Percentiles rank a stretch among this genome's conserved stretches.
These are phyloP conservation scores for Aspergillus pseudoglaucus DNA, from an alignment of 2,329 filamentous ascomycete genomes.

Conservation along the genomic window DNA sequence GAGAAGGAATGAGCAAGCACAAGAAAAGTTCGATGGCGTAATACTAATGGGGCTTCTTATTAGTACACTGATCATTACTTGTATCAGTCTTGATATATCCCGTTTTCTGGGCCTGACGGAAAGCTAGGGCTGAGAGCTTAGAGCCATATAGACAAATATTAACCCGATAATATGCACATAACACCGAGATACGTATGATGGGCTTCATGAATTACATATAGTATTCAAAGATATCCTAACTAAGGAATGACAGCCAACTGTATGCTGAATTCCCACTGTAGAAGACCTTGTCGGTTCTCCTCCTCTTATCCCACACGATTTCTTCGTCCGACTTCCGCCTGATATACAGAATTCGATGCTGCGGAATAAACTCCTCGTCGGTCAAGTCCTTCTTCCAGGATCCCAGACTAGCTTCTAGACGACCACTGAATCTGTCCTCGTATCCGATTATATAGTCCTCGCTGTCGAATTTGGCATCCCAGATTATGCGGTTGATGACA, in stretches of 20 bases:
- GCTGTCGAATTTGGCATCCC: slow-evolving; percentile 42
- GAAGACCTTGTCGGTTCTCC: slow-evolving; percentile 44
- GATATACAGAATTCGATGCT: slow-evolving; percentile 49
- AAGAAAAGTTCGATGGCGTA: not conserved
- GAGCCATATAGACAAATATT: no score
- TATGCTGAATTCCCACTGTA: slow-evolving; percentile 36
- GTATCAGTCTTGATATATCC: no score
- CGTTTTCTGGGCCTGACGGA: no score
- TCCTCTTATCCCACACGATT: slow-evolving; percentile 47
- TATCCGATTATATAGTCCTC: slow-evolving; percentile 48
- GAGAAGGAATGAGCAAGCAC: not conserved
- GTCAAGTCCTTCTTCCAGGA: slow-evolving; percentile 50
- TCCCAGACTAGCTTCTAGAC: slow-evolving; percentile 42
- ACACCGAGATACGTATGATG: no score
- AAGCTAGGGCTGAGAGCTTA: no score
- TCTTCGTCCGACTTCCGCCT: slow-evolving; percentile 34
- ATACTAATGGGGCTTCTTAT: no score
- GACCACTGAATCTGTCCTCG: slow-evolving; percentile 47
- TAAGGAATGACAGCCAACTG: slow-evolving; percentile 22
- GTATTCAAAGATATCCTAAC: slow-evolving; percentile 6
- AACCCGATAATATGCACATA: no score
- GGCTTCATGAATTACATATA: not conserved
- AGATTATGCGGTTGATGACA: slow-evolving; percentile 45
- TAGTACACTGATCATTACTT: no score
- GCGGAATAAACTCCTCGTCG: slow-evolving; percentile 52